Base-by-base conservation (phyloP, 257 asterid species). In the Asclepias syriaca region DNA sequence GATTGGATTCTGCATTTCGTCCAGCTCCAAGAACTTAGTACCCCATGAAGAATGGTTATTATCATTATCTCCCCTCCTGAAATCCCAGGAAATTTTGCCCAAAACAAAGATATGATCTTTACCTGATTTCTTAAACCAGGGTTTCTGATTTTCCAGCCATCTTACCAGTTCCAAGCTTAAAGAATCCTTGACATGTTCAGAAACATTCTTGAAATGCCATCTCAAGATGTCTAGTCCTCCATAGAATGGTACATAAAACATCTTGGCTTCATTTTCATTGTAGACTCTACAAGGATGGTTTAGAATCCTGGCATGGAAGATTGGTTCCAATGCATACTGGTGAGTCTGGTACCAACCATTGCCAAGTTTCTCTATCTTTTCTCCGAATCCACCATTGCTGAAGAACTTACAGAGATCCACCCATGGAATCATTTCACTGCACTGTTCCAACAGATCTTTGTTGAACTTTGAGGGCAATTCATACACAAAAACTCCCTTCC, bases 21-120 rank as follows among this genome's bases (percentile, higher is more conserved):
- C 86, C 6, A 85, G 83, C 70, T 88, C 90, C 65, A 90, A 66
- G 45, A 90, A 77, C 71, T 81, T 85, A 22, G 87, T 82, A 13
- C 93, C 96, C 96, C 96, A 90, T 0, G 85, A 70, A 22, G 82
- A 72, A 0, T 14, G 43, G 4, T 77, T 72, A 6, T 68, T 34
- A 34, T 34, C 39, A 34, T 24, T 24, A 24, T 34, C 39, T 34
- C 39, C 58, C 68, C 96, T 78, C 68, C 96, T 71, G 76, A 90
- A 90, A 78, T 90, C 96, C 93, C 91, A 88, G 0, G 96, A 77
- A 64, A 86, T 85, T 71, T 90, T 88, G 9, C 96, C 95, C 16
- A 90, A 65, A 24, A 88, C 93, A 54, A 88, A 90, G 0, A 88
- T 85, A 37, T 90, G 96, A 66, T 88, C 95, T 56, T 85, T 86